Evolutionary conservation across 2,329 filamentous ascomycete species (phyloP).

Genomic region (Talaromyces marneffei): DNA sequence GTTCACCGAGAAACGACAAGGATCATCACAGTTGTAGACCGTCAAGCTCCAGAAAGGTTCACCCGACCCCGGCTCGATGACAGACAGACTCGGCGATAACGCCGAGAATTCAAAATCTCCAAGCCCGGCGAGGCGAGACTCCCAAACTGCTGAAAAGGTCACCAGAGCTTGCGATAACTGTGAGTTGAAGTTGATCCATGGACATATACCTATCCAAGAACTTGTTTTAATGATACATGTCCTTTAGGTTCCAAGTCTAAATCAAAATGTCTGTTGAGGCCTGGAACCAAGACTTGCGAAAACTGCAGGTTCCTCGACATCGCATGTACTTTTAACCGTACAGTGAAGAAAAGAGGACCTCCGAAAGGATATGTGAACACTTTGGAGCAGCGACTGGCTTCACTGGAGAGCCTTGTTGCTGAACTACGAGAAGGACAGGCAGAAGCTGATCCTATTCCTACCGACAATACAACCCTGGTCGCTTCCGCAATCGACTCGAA

Average conservation of each 20-base stretch:
- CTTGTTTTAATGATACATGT: neutral
- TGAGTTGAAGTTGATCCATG: neutral
- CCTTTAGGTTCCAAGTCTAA: constrained; percentile 12
- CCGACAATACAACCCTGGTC: neutral
- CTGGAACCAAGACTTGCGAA: constrained; percentile 12
- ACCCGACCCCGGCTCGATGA: neutral
- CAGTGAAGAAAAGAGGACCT: constrained; percentile 13
- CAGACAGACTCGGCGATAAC: neutral
- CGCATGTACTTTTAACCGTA: constrained; percentile 13
- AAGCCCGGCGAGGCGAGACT: constrained; percentile 7
- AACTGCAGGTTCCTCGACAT: constrained; percentile 13
- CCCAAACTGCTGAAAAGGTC: constrained; percentile 13
- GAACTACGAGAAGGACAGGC: constrained; percentile 4
- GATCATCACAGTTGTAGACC: neutral
- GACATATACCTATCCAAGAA: neutral
- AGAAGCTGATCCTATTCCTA: neutral
- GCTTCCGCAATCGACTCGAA: neutral
- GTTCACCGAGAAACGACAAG: neutral
- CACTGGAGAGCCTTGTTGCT: constrained; percentile 6
- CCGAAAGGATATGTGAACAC: constrained; percentile 15
- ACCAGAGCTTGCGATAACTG: constrained; percentile 14
- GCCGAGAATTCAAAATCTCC: neutral
- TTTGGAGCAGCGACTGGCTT: constrained; percentile 12
- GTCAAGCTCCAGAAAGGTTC: neutral
- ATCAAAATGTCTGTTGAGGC: constrained; percentile 13